Percentiles rank a stretch among this genome's conserved stretches.
These are phyloP conservation scores for Vaccinium vitisidaea DNA, from an alignment of 148 eudicot genomes.

Conservation along the genomic window DNA sequence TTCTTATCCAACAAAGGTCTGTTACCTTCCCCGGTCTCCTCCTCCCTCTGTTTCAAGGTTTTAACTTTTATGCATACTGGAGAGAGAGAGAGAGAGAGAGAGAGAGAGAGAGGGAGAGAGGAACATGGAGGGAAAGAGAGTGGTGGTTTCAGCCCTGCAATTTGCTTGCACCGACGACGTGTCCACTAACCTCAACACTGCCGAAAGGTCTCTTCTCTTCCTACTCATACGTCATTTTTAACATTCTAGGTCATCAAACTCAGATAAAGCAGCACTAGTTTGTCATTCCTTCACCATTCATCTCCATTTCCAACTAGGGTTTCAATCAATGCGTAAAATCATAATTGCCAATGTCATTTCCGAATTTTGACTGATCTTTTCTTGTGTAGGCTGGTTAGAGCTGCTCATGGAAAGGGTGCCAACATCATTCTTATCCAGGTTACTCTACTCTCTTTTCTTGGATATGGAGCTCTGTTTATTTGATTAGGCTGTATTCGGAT, in stretches of 20 bases:
- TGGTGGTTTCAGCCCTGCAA: slow-evolving; percentile 71
- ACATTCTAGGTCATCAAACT: not conserved
- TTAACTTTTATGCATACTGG: not conserved
- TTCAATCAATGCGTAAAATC: not conserved
- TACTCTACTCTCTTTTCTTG: not conserved
- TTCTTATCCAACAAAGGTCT: not conserved
- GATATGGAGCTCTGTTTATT: not conserved
- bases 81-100: too few relatives aligned
- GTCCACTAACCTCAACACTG: slow-evolving; percentile 58
- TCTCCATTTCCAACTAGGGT: not conserved
- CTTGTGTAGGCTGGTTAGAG: slow-evolving; percentile 71
- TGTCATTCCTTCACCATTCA: not conserved
- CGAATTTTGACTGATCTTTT: not conserved
- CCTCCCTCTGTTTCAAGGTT: not conserved
- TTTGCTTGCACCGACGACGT: slow-evolving; percentile 87
- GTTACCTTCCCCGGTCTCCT: not conserved
- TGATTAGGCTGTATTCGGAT: not conserved
- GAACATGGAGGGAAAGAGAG: slow-evolving; percentile 40
- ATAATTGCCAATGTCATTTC: not conserved
- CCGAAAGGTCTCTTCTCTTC: slow-evolving; percentile 61
- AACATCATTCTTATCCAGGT: slow-evolving; percentile 90
- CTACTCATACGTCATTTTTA: not conserved
- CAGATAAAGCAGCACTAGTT: not conserved
- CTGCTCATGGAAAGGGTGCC: slow-evolving; percentile 67
- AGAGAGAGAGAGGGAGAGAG: slow-evolving; percentile 1